phyloP scores from a whole-genome alignment of 768 basidiomycete genomes.

The Leccinum boreale region DNA sequence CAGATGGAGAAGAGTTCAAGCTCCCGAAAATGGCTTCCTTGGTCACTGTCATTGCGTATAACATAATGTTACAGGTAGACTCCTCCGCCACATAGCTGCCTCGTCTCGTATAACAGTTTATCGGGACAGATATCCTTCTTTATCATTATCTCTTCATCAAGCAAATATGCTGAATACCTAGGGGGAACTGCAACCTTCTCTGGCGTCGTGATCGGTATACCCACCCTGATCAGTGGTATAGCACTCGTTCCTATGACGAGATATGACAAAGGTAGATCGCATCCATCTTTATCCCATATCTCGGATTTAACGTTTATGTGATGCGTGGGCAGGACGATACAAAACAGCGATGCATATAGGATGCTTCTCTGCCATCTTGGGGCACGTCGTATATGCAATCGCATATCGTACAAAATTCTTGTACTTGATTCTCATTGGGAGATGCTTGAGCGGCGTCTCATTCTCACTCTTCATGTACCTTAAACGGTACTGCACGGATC shows the following conservation, averaged over 20 bases:
- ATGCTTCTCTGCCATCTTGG: conserved; percentile 47
- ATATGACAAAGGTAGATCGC: conserved; percentile 49
- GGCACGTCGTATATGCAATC: conserved; percentile 57
- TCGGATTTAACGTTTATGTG: neutral
- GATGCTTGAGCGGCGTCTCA: conserved; percentile 59
- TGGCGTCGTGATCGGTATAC: conserved; percentile 65
- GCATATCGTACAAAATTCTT: conserved; percentile 59
- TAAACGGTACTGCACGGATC: conserved; percentile 67
- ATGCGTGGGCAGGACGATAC: conserved; percentile 47
- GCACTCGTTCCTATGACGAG: conserved; percentile 53
- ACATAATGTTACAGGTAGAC: conserved; percentile 30
- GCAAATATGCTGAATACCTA: conserved; percentile 56
- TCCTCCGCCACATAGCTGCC: neutral
- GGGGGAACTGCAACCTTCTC: conserved; percentile 71
- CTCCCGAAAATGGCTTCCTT: conserved; percentile 49
- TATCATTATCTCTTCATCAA: conserved; percentile 65
- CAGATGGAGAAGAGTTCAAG: conserved; percentile 37
- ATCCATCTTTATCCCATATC: neutral
- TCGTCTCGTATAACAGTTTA: neutral
- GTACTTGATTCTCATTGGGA: conserved; percentile 68
- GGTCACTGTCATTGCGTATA: conserved; percentile 42
- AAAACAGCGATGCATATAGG: conserved; percentile 51
- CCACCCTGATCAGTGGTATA: conserved; percentile 58
- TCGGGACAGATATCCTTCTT: conserved; percentile 58
- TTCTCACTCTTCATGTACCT: conserved; percentile 66